Evolutionary conservation across 305 asterid genomes (phyloP).

Genomic region (Solanum hybrid): DNA sequence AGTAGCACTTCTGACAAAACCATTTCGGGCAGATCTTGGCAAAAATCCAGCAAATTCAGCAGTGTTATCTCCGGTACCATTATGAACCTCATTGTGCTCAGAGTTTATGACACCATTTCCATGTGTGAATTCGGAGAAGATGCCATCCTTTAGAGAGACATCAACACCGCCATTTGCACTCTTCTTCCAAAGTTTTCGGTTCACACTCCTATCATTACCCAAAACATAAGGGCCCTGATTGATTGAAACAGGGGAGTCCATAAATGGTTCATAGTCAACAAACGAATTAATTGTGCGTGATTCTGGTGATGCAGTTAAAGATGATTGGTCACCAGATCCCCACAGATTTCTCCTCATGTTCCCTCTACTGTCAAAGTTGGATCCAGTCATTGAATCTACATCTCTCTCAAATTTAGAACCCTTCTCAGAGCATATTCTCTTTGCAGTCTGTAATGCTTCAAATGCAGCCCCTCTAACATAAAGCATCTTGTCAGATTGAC

Average conservation of each 20-base stretch:
- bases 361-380: slow-evolving; percentile 40
- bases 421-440: slow-evolving; percentile 42
- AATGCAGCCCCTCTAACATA: slow-evolving; percentile 87
- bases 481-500: slow-evolving; percentile 76
- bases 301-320: slow-evolving; percentile 64
- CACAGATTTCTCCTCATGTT: slow-evolving; percentile 24
- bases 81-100: slow-evolving; percentile 35
- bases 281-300: slow-evolving; percentile 62
- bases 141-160: slow-evolving; percentile 83
- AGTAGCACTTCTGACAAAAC: slow-evolving; percentile 39
- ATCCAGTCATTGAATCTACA: slow-evolving; percentile 32
- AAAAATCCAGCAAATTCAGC: slow-evolving; percentile 58
- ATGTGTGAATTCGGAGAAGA: slow-evolving; percentile 40
- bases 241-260: slow-evolving; percentile 58
- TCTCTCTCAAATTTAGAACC: slow-evolving; percentile 42
- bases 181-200: slow-evolving; percentile 68
- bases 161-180: slow-evolving; percentile 44
- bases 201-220: slow-evolving; percentile 45
- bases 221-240: slow-evolving; percentile 30
- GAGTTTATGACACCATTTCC: slow-evolving; percentile 31
- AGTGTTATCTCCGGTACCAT: slow-evolving; percentile 21
- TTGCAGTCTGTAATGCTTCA: slow-evolving; percentile 73
- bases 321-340: slow-evolving; percentile 45
- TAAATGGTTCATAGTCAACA: slow-evolving; percentile 35
- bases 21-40: slow-evolving; percentile 33